Evolutionary conservation across 129 eudicot genomes (phyloP).

Genomic region (Flaveria ramosissima): DNA sequence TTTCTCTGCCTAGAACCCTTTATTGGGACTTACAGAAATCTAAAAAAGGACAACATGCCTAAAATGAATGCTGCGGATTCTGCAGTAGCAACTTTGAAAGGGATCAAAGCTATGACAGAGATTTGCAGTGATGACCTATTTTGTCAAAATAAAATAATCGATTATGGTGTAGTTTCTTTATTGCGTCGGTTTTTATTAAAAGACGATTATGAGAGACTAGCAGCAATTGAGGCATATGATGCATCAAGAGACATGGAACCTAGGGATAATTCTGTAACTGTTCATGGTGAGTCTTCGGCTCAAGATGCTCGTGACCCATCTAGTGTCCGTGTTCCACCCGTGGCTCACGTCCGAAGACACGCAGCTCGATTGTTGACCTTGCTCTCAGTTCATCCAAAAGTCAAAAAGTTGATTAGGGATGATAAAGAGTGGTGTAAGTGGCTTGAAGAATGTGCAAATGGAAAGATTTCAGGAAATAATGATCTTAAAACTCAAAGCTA

Average conservation of each 20-base stretch:
- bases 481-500: constrained; percentile 93
- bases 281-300: constrained; percentile 39
- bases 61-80: constrained; percentile 80
- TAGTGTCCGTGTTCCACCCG: constrained; percentile 69
- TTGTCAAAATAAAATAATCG: constrained; percentile 61
- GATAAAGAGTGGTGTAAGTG: constrained; percentile 74
- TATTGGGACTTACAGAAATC: constrained; percentile 56
- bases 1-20: constrained; percentile 89
- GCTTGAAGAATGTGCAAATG: constrained; percentile 97
- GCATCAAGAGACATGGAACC: constrained; percentile 86
- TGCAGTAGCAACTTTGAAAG: constrained; percentile 88
- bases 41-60: constrained; percentile 61
- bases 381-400: constrained; percentile 85
- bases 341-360: constrained; percentile 83
- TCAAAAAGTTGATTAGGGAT: constrained; percentile 61
- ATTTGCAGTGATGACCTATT: constrained; percentile 68
- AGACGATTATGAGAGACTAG: constrained; percentile 89
- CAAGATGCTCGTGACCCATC: constrained; percentile 50
- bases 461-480: constrained; percentile 72
- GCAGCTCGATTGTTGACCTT: constrained; percentile 82
- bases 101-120: constrained; percentile 91
- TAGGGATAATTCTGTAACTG: constrained; percentile 45
- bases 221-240: constrained; percentile 97
- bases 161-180: constrained; percentile 72
- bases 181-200: constrained; percentile 68